Conservation (phyloP, 108 stramenopile species). For the Skeletonema marinoi region DNA sequence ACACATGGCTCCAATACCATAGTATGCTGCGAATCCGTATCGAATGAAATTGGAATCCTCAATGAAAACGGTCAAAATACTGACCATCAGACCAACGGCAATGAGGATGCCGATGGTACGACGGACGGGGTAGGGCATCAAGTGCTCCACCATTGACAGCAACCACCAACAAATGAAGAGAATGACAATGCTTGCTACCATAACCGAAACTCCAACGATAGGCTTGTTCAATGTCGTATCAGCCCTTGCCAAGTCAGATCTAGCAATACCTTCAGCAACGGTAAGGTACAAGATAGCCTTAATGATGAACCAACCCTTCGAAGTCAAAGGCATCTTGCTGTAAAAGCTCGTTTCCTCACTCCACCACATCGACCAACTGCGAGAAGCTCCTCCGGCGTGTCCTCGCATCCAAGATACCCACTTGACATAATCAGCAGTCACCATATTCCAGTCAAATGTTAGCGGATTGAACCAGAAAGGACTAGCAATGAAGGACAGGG, state of each 20-base stretch:
- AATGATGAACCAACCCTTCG: constrained; percentile 81
- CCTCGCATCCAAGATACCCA: constrained; percentile 93
- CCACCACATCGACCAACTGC: constrained; percentile 96
- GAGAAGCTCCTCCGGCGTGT: constrained; percentile 75
- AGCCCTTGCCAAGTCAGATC: constrained; percentile 73
- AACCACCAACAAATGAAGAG: constrained; percentile 61
- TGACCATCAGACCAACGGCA: constrained; percentile 68
- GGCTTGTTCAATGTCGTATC: constrained; percentile 80
- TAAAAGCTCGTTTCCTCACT: constrained; percentile 91
- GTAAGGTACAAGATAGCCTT: constrained; percentile 83
- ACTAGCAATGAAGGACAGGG: constrained; percentile 93
- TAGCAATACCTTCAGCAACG: constrained; percentile 85
- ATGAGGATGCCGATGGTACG: constrained; percentile 82
- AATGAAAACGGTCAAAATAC: constrained; percentile 66
- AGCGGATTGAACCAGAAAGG: constrained; percentile 99
- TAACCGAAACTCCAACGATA: constrained; percentile 53
- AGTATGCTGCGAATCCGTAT: constrained; percentile 91
- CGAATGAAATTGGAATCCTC: constrained; percentile 88
- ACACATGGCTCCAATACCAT: constrained; percentile 80
- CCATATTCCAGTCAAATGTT: constrained; percentile 95
- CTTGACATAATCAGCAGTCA: constrained; percentile 77
- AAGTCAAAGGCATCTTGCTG: constrained; percentile 72
- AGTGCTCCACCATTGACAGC: constrained; percentile 59
- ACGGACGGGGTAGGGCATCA: constrained; percentile 80
- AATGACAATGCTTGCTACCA: constrained; percentile 56